Evolutionary conservation across 75 land plant genomes (phyloP).

Genomic region (Cupressus sempervirens): DNA sequence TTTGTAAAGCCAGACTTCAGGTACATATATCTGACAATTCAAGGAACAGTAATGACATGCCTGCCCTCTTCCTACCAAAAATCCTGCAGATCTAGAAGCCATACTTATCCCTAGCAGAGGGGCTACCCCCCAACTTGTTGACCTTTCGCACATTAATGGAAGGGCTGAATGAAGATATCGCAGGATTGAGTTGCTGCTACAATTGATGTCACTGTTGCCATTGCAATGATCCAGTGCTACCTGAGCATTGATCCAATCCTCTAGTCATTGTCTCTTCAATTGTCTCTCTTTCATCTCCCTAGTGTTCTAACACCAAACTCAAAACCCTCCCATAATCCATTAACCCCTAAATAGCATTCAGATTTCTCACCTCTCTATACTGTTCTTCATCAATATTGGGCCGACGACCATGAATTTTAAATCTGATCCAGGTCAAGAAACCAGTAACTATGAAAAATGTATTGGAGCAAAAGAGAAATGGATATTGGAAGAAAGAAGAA

Average conservation of each 20-base stretch:
- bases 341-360: neutral
- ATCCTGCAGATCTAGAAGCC: constrained; percentile 50
- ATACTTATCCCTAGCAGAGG: constrained; percentile 28
- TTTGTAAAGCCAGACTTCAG: no score
- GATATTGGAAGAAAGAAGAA: neutral
- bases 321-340: neutral
- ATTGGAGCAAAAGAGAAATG: neutral
- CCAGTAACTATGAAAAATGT: neutral
- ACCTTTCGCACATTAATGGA: neutral
- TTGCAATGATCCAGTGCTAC: constrained; percentile 9
- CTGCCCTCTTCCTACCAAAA: constrained; percentile 46
- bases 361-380: neutral
- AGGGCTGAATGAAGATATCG: neutral
- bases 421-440: neutral
- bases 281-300: constrained; percentile 13
- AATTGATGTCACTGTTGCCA: constrained; percentile 1
- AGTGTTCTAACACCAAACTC: neutral
- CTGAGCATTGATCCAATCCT: constrained; percentile 12
- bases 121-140: neutral
- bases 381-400: constrained; percentile 2
- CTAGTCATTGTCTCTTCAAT: neutral
- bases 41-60: constrained; percentile 46
- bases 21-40: no score
- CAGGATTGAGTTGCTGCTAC: neutral
- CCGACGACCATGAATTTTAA: neutral